Evolutionary conservation across 495 filamentous ascomycete genomes (phyloP).

Genomic region (Aspergillus incahuasiensis): DNA sequence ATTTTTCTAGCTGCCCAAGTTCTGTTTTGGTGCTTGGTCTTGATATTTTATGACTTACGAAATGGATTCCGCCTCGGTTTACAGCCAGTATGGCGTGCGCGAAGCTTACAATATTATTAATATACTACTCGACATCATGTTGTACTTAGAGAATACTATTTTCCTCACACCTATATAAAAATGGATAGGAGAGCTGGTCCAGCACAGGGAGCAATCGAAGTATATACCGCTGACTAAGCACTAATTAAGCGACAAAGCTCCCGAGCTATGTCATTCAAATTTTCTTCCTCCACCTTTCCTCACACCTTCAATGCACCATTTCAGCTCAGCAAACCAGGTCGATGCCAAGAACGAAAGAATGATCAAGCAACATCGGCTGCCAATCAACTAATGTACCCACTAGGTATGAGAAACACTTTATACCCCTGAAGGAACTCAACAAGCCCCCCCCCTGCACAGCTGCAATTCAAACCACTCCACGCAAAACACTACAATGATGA

Average conservation of each 20-base stretch:
- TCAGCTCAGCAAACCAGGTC: no score
- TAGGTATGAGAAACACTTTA: neutral
- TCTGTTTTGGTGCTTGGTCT: neutral
- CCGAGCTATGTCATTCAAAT: conserved; percentile 2
- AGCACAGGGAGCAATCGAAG: neutral
- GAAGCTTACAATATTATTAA: neutral
- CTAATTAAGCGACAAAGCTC: conserved; percentile 1
- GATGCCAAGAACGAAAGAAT: neutral
- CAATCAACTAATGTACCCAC: neutral
- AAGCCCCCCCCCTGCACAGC: conserved; percentile 3
- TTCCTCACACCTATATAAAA: neutral
- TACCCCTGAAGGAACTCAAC: conserved; percentile 6
- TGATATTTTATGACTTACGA: neutral
- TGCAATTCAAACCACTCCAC: conserved; percentile 7
- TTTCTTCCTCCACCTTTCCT: neutral
- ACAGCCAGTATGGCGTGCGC: neutral
- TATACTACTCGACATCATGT: neutral
- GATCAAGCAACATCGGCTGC: neutral
- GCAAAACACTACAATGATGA: conserved; percentile 38
- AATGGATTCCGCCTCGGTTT: neutral
- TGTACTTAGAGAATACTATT: neutral
- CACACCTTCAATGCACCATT: neutral
- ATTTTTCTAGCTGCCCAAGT: neutral
- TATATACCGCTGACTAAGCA: conserved; percentile 2
- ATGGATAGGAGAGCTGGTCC: neutral